These are phyloP conservation scores for Xerocomus nothofagi DNA, from an alignment of 1,284 basidiomycete genomes.

Conservation along the genomic window DNA sequence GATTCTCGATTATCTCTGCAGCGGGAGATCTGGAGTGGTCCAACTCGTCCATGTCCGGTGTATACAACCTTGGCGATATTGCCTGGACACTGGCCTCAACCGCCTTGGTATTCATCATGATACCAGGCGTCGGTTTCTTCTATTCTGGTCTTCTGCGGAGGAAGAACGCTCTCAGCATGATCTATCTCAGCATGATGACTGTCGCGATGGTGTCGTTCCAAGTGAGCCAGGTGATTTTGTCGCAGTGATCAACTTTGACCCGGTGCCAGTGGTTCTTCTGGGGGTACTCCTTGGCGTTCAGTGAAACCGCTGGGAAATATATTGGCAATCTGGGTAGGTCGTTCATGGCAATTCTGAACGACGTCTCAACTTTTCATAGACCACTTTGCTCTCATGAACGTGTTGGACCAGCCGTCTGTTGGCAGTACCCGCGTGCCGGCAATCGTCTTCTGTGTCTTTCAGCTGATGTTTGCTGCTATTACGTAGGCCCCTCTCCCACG, in stretches of 20 bases:
- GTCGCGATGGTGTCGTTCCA: constrained; percentile 76
- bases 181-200: constrained; percentile 80
- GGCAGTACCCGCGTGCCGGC: constrained; percentile 76
- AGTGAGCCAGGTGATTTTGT: constrained; percentile 38
- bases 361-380: constrained; percentile 36
- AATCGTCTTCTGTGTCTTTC: constrained; percentile 86
- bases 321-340: constrained; percentile 63
- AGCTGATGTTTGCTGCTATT: constrained; percentile 87
- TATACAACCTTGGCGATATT: constrained; percentile 79
- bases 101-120: constrained; percentile 88
- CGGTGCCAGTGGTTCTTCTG: constrained; percentile 66
- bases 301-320: constrained; percentile 55
- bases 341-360: neutral
- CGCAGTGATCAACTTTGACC: neutral
- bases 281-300: constrained; percentile 73
- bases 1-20: constrained; percentile 20
- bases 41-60: constrained; percentile 38
- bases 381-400: constrained; percentile 84
- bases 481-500: constrained; percentile 48
- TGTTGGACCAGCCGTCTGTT: constrained; percentile 74
- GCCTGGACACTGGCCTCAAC: constrained; percentile 74
- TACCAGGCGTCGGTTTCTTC: constrained; percentile 88
- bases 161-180: constrained; percentile 93
- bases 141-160: constrained; percentile 83
- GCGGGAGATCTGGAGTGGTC: constrained; percentile 44